Evolutionary conservation across 306 rosid genomes (phyloP), one percentile per base, ranked within the genome.

Genomic region (Dryas alaskensis): DNA sequence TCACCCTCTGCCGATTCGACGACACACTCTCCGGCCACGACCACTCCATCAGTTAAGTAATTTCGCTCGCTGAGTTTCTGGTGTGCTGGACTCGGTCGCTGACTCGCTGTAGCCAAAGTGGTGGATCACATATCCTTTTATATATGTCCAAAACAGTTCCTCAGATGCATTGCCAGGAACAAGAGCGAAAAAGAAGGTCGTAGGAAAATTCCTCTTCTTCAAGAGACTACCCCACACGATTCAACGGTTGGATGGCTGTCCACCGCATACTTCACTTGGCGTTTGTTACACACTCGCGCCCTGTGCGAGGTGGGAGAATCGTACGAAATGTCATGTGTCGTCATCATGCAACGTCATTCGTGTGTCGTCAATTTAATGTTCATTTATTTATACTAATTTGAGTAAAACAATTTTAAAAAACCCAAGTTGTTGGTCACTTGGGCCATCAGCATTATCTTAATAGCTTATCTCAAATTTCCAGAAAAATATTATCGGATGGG

Each of bases 1-100:
- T 54, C 7, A 74, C 73, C 47, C 59, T 84, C 9, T 11, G 78
- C 37, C 60, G 50, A 53, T 72, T 25, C 3, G 75, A 46, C 14
- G 13, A 4, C 67, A 45, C 67, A 16, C 27, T 1, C 25, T 60
- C 65, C 45, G 65, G 44, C 63, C 63, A 25, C 39, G 63, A 25
- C 44, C 44, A 12, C 44, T 31, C 19, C 65, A 60, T 60, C 11
- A 53, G 7, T 25, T 16, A 53, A 17, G 3, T n/a, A 54, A 17
- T 57, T 10, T 4, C 4, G 0, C 5, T 50, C 6, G 11, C 16
- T 11, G 31, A 27, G 31, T 27, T 27, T 27, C 2, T 27, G 31
- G 31, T 27, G 31, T 27, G 0, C 31, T 27, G 31, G 31, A 27
- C 0, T 27, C 31, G 31, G 31, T 27, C 31, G 31, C 31, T 27